phyloP scores from a whole-genome alignment of 352 stramenopile genomes.

The Globisporangium abappressorium region DNA sequence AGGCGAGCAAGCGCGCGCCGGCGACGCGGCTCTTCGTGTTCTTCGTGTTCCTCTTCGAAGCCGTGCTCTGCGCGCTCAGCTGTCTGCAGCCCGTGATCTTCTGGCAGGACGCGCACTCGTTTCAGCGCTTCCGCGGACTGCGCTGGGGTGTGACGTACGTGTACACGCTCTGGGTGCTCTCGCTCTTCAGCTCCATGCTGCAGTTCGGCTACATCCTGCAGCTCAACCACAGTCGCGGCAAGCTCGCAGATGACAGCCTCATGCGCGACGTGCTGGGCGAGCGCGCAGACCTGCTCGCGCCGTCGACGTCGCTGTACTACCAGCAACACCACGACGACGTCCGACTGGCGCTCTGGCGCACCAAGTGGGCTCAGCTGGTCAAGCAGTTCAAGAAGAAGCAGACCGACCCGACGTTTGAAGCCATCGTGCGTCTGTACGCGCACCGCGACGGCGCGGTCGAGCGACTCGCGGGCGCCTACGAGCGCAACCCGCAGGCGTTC shows the following conservation, averaged over 20 bases:
- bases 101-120: slow-evolving; percentile 47
- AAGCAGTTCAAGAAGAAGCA: slow-evolving; percentile 61
- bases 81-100: slow-evolving; percentile 70
- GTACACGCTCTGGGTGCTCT: slow-evolving; percentile 43
- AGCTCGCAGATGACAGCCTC: slow-evolving; percentile 56
- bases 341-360: slow-evolving; percentile 52
- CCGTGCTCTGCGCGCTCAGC: slow-evolving; percentile 34
- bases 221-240: slow-evolving; percentile 70
- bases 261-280: slow-evolving; percentile 61
- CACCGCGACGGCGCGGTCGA: slow-evolving; percentile 70
- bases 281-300: slow-evolving; percentile 1
- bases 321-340: slow-evolving; percentile 32
- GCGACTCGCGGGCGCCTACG: slow-evolving; percentile 43
- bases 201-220: slow-evolving; percentile 77
- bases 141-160: slow-evolving; percentile 57
- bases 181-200: slow-evolving; percentile 47
- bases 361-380: slow-evolving; percentile 76
- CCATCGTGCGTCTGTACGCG: slow-evolving; percentile 80
- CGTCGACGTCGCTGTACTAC: slow-evolving; percentile 11
- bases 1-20: slow-evolving; percentile 64
- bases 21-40: slow-evolving; percentile 81
- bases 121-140: slow-evolving; percentile 39
- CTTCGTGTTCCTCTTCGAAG: slow-evolving; percentile 63
- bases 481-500: slow-evolving; percentile 60
- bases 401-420: slow-evolving; percentile 75